Percentiles rank a stretch among this genome's conserved stretches.
Evolutionary conservation across 306 rosid genomes (phyloP).

Genomic region (Styphnolobium japonicum): DNA sequence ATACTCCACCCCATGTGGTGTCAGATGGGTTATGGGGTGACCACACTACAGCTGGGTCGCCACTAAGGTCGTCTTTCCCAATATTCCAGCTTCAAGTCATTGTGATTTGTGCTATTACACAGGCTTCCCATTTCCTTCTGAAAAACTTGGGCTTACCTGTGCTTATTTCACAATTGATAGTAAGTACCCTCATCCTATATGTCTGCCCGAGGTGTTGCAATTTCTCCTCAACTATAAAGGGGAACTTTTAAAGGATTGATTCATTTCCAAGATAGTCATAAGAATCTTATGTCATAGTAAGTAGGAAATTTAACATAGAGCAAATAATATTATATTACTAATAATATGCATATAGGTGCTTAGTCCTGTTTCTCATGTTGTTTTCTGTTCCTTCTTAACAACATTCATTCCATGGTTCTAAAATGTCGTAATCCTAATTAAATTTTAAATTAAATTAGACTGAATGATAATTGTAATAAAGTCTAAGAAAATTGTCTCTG

Average conservation of each 20-base stretch:
- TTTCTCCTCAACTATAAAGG: no score
- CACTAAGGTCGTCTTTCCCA: conserved; percentile 20
- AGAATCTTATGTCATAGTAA: not conserved
- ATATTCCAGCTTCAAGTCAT: conserved; percentile 39
- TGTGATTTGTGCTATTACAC: conserved; percentile 32
- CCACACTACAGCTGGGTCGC: not conserved
- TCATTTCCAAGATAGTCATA: not conserved
- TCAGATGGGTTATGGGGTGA: conserved; percentile 36
- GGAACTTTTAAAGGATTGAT: no score
- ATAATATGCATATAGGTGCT: not conserved
- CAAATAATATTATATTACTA: not conserved
- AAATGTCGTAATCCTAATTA: no score
- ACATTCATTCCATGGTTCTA: no score
- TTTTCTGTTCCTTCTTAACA: not conserved
- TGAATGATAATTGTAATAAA: not conserved
- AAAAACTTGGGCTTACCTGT: conserved; percentile 48
- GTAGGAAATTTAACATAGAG: not conserved
- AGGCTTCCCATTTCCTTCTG: conserved; percentile 21
- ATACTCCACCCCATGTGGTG: conserved; percentile 12
- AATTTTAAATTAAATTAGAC: not conserved
- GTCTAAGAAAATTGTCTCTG: not conserved
- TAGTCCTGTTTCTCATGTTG: not conserved
- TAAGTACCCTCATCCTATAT: conserved; percentile 21
- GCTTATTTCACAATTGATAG: conserved; percentile 49
- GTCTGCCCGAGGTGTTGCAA: no score